Base-by-base conservation (phyloP, 257 asterid genomes). In the Salvia rosmarinus region DNA sequence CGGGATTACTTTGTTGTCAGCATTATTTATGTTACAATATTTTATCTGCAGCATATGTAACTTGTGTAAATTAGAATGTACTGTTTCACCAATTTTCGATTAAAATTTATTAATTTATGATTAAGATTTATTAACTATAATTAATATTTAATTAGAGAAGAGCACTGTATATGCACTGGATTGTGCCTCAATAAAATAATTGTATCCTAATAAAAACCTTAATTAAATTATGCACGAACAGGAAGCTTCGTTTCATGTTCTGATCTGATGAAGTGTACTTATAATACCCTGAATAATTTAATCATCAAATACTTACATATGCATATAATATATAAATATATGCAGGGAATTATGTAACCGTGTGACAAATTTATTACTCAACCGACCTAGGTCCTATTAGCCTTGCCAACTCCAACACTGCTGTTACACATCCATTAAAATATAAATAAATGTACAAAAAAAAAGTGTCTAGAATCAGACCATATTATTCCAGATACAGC, bases 391-490 rank as follows among this genome's bases (percentile, higher is more conserved):
- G 63, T 28, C 56, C n/a, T 30, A 57, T 49, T 77, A 73, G 64
- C 59, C 78, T 64, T 70, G 79, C 82, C 77, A 64, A 71, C 68
- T 50, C 70, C 68, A 73, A 58, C 71, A 56, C 44, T 60, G 42
- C 64, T 52, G 68, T 75, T 13, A 51, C 65, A 23, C 12, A 11
- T 50, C 62, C 10, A 11, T 55, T 44, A 3, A 21, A 19, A 28
- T 12, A 57, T 9, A 17, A 47, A 30, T 66, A 4, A 12, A 30
- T 14, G 30, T 19, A 8, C 6, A n/a, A 61, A 44, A 65, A 65
- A 72, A 34, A 60, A 47, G 44, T 44, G 77, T 51, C 71, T 14
- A 66, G 69, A 74, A 69, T 64, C 42, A 66, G 72, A 80, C 56
- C 55, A 70, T 47, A 66, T 9, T 66, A 66, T 64, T 70, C 77